Evolutionary conservation across 2,329 filamentous ascomycete species (phyloP).

Genomic region (Harringtonia lauricola): DNA sequence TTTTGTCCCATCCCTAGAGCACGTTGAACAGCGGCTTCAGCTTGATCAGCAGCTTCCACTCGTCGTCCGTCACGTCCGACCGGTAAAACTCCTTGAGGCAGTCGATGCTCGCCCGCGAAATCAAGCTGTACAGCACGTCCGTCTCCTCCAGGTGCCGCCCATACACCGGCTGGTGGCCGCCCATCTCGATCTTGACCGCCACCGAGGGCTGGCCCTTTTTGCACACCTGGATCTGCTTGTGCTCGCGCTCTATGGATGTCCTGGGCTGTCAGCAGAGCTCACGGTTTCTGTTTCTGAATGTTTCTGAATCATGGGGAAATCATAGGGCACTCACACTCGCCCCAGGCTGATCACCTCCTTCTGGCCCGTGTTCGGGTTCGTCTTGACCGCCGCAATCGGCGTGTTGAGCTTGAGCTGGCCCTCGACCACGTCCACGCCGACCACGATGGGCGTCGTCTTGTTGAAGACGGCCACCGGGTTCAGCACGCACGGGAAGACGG

Average conservation of each 20-base stretch:
- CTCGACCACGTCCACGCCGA: slow-evolving; percentile 92
- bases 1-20: slow-evolving; percentile 31
- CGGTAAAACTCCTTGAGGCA: slow-evolving; percentile 94
- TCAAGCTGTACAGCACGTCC: slow-evolving; percentile 76
- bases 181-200: slow-evolving; percentile 94
- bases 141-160: slow-evolving; percentile 90
- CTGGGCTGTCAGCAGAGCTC: too few relatives aligned
- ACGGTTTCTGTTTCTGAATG: too few relatives aligned
- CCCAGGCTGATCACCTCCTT: slow-evolving; percentile 82
- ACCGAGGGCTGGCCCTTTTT: slow-evolving; percentile 98
- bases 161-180: slow-evolving; percentile 82
- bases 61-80: slow-evolving; percentile 75
- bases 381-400: slow-evolving; percentile 78
- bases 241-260: slow-evolving; percentile 92
- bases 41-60: slow-evolving; percentile 92
- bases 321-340: slow-evolving; percentile 80
- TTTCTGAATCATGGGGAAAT: too few relatives aligned
- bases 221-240: slow-evolving; percentile 85
- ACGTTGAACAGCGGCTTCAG: slow-evolving; percentile 93
- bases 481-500: slow-evolving; percentile 92
- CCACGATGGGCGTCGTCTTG: slow-evolving; percentile 90
- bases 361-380: slow-evolving; percentile 62
- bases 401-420: slow-evolving; percentile 80
- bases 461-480: slow-evolving; percentile 91
- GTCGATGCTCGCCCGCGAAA: slow-evolving; percentile 83